Evolutionary conservation across 2,329 filamentous ascomycete species (phyloP).

Genomic region (Aspergillus sojae): DNA sequence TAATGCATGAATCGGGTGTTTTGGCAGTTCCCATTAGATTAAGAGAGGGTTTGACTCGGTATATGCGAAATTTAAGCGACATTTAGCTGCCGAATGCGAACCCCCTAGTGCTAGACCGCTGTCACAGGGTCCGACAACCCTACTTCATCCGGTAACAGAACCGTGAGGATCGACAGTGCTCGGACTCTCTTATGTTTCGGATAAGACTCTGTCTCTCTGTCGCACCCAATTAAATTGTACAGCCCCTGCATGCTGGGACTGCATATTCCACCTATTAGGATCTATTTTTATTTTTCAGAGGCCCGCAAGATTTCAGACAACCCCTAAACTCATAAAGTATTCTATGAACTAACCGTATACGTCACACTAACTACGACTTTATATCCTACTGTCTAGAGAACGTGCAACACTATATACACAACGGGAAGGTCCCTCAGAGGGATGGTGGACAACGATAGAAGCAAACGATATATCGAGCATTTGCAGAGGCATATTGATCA

Average conservation of each 20-base stretch:
- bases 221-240: neutral
- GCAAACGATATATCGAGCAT: neutral
- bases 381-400: neutral
- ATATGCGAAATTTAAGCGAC: neutral
- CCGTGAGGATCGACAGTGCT: neutral
- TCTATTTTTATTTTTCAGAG: neutral
- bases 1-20: neutral
- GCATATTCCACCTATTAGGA: slow-evolving; percentile 1
- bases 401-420: neutral
- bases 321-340: neutral
- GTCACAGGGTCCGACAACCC: neutral
- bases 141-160: neutral
- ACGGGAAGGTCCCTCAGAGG: neutral
- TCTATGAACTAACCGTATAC: neutral
- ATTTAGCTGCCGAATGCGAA: neutral
- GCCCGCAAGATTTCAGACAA: neutral
- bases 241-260: neutral
- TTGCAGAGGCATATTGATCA: too few relatives aligned
- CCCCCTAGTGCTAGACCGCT: neutral
- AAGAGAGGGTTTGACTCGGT: neutral
- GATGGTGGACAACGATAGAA: too few relatives aligned
- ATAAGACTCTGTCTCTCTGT: neutral
- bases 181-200: neutral
- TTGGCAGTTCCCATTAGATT: neutral
- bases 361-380: neutral